Percentiles rank a stretch among this genome's conserved stretches.
phyloP scores from a whole-genome alignment of 352 stramenopile species.

The Pythium sukuiense region DNA sequence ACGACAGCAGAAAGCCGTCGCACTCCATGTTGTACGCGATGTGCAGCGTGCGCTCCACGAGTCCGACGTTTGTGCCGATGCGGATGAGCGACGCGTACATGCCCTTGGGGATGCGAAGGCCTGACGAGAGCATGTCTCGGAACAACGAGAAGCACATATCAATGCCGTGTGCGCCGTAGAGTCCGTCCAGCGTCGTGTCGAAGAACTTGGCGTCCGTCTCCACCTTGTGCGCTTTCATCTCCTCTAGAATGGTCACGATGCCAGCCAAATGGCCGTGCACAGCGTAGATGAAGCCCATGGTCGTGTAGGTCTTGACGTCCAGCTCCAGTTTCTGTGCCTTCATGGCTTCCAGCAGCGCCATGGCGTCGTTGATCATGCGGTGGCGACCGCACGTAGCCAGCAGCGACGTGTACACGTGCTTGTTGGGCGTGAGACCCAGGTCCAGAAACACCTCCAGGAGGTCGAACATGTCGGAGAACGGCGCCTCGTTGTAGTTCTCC shows the following conservation, averaged over 20 bases:
- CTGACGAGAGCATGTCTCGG: conserved; percentile 42
- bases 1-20: conserved; percentile 58
- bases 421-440: conserved; percentile 48
- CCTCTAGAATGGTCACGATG: conserved; percentile 45
- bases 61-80: conserved; percentile 53
- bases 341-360: conserved; percentile 61
- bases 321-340: conserved; percentile 35
- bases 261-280: conserved; percentile 51
- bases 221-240: conserved; percentile 43
- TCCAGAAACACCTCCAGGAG: conserved; percentile 76
- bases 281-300: conserved; percentile 64
- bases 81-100: conserved; percentile 63
- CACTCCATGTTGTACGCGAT: conserved; percentile 86
- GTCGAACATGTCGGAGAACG: conserved; percentile 62
- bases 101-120: conserved; percentile 47
- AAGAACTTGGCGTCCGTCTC: conserved; percentile 60
- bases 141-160: conserved; percentile 76
- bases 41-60: conserved; percentile 70
- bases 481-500: conserved; percentile 58
- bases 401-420: conserved; percentile 77
- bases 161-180: conserved; percentile 57
- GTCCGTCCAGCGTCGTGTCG: conserved; percentile 54
- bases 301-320: conserved; percentile 69
- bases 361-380: conserved; percentile 51
- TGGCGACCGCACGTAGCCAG: conserved; percentile 65